phyloP scores from a whole-genome alignment of 768 basidiomycete genomes.

The Lepiota venenata region DNA sequence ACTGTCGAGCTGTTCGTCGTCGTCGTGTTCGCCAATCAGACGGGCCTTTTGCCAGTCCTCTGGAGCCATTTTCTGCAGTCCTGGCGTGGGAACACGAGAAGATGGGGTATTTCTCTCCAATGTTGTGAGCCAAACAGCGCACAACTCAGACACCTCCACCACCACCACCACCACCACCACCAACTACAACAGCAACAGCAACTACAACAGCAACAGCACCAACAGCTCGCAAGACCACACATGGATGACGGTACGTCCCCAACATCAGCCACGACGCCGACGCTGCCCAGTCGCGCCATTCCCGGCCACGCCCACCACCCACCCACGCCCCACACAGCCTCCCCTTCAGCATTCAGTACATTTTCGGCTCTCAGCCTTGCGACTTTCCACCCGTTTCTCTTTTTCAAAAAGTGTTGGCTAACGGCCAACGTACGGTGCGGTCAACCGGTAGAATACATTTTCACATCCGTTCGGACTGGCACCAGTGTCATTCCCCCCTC shows the following conservation, averaged over 20 bases:
- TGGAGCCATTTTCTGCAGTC: not conserved
- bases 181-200: slow-evolving; percentile 21
- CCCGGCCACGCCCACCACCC: slow-evolving; percentile 6
- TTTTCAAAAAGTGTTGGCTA: slow-evolving; percentile 32
- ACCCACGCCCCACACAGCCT: slow-evolving; percentile 8
- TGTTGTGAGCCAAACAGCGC: slow-evolving; percentile 9
- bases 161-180: slow-evolving; percentile 8
- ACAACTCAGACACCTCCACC: not conserved
- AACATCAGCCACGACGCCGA: slow-evolving; percentile 72
- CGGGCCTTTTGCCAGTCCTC: slow-evolving; percentile 36
- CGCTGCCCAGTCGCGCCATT: slow-evolving; percentile 43
- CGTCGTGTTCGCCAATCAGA: slow-evolving; percentile 50
- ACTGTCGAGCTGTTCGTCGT: slow-evolving; percentile 52
- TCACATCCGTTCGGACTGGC: not conserved
- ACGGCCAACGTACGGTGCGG: slow-evolving; percentile 34
- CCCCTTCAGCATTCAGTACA: slow-evolving; percentile 4
- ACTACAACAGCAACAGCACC: slow-evolving; percentile 15
- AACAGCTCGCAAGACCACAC: slow-evolving; percentile 15
- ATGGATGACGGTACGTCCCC: slow-evolving; percentile 79
- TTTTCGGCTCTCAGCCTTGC: slow-evolving; percentile 26
- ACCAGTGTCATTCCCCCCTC: slow-evolving; percentile 8
- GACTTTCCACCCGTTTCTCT: slow-evolving; percentile 18
- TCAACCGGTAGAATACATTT: slow-evolving; percentile 11
- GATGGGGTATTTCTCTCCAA: slow-evolving; percentile 1
- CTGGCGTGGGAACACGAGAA: not conserved